phyloP scores from a whole-genome alignment of 2,329 filamentous ascomycete species.

The Coniella vitis region DNA sequence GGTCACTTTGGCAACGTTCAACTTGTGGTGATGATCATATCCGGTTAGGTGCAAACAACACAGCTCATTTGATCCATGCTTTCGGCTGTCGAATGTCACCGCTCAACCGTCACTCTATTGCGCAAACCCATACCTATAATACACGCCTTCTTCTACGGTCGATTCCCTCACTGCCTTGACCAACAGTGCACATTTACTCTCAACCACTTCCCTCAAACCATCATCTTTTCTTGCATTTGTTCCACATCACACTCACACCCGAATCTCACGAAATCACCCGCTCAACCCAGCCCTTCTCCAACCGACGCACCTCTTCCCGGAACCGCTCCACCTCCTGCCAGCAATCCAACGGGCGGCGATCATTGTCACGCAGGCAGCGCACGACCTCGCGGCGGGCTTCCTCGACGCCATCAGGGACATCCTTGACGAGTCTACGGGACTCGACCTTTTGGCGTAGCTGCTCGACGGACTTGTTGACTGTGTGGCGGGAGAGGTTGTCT shows the following conservation, averaged over 20 bases:
- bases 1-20: no score
- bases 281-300: conserved; percentile 85
- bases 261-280: conserved; percentile 55
- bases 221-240: conserved; percentile 5
- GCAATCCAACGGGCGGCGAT: conserved; percentile 85
- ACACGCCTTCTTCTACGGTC: conserved; percentile 9
- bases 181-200: neutral
- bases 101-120: neutral
- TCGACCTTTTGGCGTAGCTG: conserved; percentile 53
- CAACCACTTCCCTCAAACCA: neutral
- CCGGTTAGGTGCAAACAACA: no score
- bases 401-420: conserved; percentile 65
- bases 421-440: conserved; percentile 56
- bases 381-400: conserved; percentile 70
- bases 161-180: no score
- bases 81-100: no score
- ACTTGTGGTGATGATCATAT: no score
- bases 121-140: conserved; percentile 1
- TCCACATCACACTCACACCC: neutral
- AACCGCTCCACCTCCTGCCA: conserved; percentile 90
- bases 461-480: conserved; percentile 54
- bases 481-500: conserved; percentile 32
- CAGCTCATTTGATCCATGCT: no score
- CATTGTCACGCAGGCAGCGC: conserved; percentile 74
- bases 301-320: conserved; percentile 76